These are phyloP conservation scores for Coniferiporia weirii DNA, from an alignment of 1,284 basidiomycete species.

Conservation along the genomic window DNA sequence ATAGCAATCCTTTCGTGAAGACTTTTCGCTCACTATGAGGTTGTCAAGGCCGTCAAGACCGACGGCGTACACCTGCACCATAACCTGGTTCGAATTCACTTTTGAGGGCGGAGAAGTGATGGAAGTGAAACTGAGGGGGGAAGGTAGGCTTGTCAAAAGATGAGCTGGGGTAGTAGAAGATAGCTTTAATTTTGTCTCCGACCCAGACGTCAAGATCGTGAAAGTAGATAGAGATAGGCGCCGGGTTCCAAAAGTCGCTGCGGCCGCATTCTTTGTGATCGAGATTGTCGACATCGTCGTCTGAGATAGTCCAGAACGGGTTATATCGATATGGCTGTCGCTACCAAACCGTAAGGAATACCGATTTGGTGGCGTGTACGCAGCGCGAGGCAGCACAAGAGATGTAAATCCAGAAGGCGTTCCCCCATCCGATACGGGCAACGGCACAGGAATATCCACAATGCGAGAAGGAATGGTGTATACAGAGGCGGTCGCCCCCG, in stretches of 20 bases:
- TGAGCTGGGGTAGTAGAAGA: constrained; percentile 38
- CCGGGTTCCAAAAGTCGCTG: constrained; percentile 7
- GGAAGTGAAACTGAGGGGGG: constrained; percentile 50
- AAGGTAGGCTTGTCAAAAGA: constrained; percentile 31
- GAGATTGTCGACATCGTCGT: constrained; percentile 84
- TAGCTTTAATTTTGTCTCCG: constrained; percentile 13
- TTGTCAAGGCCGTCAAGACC: constrained; percentile 72
- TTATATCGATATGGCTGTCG: constrained; percentile 59
- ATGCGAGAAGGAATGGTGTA: constrained; percentile 23
- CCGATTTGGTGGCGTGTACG: constrained; percentile 34
- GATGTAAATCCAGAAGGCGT: constrained; percentile 62
- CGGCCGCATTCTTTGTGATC: constrained; percentile 31
- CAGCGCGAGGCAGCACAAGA: constrained; percentile 63
- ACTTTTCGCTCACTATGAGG: constrained; percentile 49
- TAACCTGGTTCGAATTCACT: constrained; percentile 58
- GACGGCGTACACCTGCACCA: constrained; percentile 84
- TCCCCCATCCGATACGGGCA: constrained; percentile 21
- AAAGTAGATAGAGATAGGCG: constrained; percentile 14
- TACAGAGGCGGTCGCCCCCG: constrained; percentile 7
- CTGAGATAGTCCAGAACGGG: constrained; percentile 70
- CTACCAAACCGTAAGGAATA: constrained; percentile 19
- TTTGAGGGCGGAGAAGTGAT: constrained; percentile 72
- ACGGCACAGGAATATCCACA: constrained; percentile 30
- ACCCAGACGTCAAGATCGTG: constrained; percentile 18
- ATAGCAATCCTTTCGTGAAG: constrained; percentile 34